Evolutionary conservation across 805 yeast species (phyloP).

Genomic region (Starmerella powellii): DNA sequence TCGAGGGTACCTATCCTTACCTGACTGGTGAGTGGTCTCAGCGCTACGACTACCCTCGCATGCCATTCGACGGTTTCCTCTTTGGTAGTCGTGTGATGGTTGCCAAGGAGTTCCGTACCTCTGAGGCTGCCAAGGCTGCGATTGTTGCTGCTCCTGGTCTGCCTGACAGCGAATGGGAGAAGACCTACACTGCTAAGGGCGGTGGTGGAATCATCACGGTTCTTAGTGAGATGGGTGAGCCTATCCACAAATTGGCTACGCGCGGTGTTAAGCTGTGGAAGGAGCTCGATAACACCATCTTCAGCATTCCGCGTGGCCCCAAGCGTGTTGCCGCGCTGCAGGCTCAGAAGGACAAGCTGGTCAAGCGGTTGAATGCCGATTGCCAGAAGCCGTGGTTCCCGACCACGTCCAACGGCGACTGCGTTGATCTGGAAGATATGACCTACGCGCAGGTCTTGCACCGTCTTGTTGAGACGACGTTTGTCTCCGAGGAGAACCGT

Average conservation of each 20-base stretch:
- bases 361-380: conserved; percentile 76
- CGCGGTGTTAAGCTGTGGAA: conserved; percentile 97
- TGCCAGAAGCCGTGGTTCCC: conserved; percentile 99
- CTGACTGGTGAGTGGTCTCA: conserved; percentile 96
- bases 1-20: conserved; percentile 94
- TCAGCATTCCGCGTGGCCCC: conserved; percentile 80
- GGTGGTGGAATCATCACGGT: conserved; percentile 91
- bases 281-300: conserved; percentile 88
- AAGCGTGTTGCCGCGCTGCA: conserved; percentile 61
- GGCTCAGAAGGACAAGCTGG: conserved; percentile 77
- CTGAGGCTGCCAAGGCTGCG: conserved; percentile 85
- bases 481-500: conserved; percentile 58
- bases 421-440: conserved; percentile 88
- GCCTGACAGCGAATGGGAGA: conserved; percentile 79
- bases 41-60: conserved; percentile 78
- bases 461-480: conserved; percentile 81
- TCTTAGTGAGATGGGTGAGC: conserved; percentile 98
- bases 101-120: conserved; percentile 90
- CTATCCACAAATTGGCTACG: conserved; percentile 96
- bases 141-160: conserved; percentile 89
- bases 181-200: conserved; percentile 83
- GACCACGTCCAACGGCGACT: conserved; percentile 60
- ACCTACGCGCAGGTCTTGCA: conserved; percentile 83
- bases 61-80: conserved; percentile 97
- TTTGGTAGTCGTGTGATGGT: conserved; percentile 96